Conservation (phyloP, 1,284 basidiomycete genomes). For the Ustilago tritici region DNA sequence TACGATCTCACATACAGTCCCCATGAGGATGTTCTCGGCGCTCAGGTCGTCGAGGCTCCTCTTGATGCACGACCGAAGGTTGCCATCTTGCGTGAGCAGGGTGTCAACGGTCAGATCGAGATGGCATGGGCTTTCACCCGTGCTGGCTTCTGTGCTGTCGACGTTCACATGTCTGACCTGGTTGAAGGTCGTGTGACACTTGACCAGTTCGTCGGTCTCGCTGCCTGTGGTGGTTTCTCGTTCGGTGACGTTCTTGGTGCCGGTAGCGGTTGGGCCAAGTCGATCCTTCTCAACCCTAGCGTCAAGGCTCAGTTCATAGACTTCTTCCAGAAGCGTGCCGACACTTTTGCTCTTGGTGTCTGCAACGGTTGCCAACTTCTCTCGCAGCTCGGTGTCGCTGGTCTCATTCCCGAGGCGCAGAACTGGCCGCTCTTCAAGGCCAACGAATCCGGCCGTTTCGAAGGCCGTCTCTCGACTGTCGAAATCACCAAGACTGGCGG, state of each 20-base stretch:
- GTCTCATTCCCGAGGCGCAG: constrained; percentile 85
- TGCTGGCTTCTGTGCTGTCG: constrained; percentile 92
- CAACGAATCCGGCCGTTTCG: constrained; percentile 90
- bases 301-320: constrained; percentile 81
- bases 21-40: constrained; percentile 54
- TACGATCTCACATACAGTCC: constrained; percentile 66
- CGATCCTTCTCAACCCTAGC: constrained; percentile 82
- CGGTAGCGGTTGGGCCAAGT: constrained; percentile 97
- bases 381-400: constrained; percentile 77
- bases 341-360: constrained; percentile 91
- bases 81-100: constrained; percentile 95
- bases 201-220: constrained; percentile 82
- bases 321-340: constrained; percentile 81
- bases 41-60: constrained; percentile 20
- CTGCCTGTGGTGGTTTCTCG: constrained; percentile 97
- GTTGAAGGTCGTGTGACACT: constrained; percentile 80
- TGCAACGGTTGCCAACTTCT: constrained; percentile 99
- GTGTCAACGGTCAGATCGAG: constrained; percentile 97
- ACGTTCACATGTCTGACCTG: constrained; percentile 98
- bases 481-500: constrained; percentile 75
- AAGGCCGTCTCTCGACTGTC: constrained; percentile 85
- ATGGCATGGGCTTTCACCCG: constrained; percentile 97
- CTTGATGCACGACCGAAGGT: constrained; percentile 80
- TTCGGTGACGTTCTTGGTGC: constrained; percentile 98
- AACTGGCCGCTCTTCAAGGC: constrained; percentile 91